A percentile compares a stretch with the other conserved stretches of the same genome.
Conservation (phyloP, 2,329 filamentous ascomycete species). For the Fusarium sp. region DNA sequence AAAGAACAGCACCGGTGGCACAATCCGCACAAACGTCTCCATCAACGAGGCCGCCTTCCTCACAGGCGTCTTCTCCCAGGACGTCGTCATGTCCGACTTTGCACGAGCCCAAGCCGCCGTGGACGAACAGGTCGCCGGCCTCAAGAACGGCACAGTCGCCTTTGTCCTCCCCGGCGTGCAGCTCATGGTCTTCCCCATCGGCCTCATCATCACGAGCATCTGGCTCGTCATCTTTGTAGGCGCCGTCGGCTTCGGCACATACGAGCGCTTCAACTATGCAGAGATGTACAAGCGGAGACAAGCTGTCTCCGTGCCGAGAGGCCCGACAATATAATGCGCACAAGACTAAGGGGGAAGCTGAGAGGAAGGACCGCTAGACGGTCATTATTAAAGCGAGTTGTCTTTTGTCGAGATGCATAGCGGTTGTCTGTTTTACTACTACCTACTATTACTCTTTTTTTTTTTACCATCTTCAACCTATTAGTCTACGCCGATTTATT, state of each 20-base stretch:
- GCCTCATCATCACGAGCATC: slow-evolving; percentile 72
- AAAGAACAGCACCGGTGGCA: slow-evolving; percentile 61
- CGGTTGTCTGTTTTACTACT: slow-evolving; percentile 32
- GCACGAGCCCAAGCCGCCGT: slow-evolving; percentile 63
- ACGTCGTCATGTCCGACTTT: slow-evolving; percentile 64
- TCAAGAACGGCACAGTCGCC: slow-evolving; percentile 66
- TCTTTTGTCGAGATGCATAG: slow-evolving; percentile 35
- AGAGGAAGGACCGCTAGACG: not conserved
- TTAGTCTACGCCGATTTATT: slow-evolving; percentile 35
- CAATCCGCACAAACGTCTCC: slow-evolving; percentile 73
- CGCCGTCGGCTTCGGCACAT: slow-evolving; percentile 73
- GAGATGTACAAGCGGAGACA: slow-evolving; percentile 67
- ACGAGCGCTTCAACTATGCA: slow-evolving; percentile 73
- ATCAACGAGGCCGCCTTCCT: slow-evolving; percentile 79
- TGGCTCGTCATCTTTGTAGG: slow-evolving; percentile 70
- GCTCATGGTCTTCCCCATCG: slow-evolving; percentile 77
- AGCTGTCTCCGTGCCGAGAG: slow-evolving; percentile 23
- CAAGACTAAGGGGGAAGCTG: not conserved
- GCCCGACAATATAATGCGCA: slow-evolving; percentile 21
- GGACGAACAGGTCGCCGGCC: slow-evolving; percentile 56
- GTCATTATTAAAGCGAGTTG: slow-evolving; percentile 23
- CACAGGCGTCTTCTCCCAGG: slow-evolving; percentile 74
- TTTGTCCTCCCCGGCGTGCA: slow-evolving; percentile 78
- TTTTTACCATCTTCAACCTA: slow-evolving; percentile 15
- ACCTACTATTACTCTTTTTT: not conserved